These are phyloP conservation scores for Byssochlamys sp. DNA, from an alignment of 2,329 filamentous ascomycete genomes.

Conservation along the genomic window DNA sequence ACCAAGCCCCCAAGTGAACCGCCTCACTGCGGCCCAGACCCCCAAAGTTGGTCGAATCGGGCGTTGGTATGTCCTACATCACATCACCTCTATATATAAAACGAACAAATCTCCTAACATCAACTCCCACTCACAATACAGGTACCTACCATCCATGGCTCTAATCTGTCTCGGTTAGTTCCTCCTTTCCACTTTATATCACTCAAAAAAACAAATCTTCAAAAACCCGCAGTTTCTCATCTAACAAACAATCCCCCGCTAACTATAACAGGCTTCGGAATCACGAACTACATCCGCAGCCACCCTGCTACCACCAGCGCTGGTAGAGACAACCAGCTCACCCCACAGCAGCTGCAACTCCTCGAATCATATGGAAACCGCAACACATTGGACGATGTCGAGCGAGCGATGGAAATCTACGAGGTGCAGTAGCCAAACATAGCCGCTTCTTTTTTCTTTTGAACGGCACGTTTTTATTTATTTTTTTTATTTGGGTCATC, in stretches of 20 bases:
- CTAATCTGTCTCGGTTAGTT: neutral
- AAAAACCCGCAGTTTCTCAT: neutral
- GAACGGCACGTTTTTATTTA: neutral
- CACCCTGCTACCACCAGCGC: constrained; percentile 1
- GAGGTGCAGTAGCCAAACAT: constrained; percentile 23
- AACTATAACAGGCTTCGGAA: constrained; percentile 16
- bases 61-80: neutral
- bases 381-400: constrained; percentile 34
- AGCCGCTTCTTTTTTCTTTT: neutral
- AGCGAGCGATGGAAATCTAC: constrained; percentile 37
- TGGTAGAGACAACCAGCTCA: constrained; percentile 22
- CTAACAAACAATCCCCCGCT: constrained; percentile 1
- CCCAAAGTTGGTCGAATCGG: neutral
- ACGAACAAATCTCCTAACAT: neutral
- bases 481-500: neutral
- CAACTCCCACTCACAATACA: neutral
- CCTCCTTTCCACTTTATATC: neutral
- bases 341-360: constrained; percentile 22
- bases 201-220: constrained; percentile 1
- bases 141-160: neutral
- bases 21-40: neutral
- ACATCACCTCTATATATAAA: neutral
- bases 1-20: neutral
- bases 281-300: constrained; percentile 14
- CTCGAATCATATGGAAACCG: constrained; percentile 41